Evolutionary conservation across 2,329 filamentous ascomycete genomes (phyloP).

Genomic region (Beauveria bassiana): DNA sequence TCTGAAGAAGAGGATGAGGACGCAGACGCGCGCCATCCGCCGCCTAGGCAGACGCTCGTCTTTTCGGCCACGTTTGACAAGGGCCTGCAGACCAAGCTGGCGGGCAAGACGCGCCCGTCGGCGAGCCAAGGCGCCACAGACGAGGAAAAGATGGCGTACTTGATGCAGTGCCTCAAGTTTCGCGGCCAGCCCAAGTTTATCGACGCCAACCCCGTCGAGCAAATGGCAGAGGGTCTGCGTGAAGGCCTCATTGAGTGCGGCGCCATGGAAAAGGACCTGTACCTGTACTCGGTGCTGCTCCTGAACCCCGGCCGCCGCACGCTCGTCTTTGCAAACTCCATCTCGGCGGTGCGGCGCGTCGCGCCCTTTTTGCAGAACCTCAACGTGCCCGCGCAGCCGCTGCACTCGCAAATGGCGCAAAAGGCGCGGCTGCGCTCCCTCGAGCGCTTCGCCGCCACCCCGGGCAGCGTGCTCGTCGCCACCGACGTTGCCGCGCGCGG

Average conservation of each 20-base stretch:
- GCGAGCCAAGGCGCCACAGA: conserved; percentile 45
- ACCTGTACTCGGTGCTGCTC: conserved; percentile 79
- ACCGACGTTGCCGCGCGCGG: conserved; percentile 92
- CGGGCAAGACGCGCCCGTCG: conserved; percentile 58
- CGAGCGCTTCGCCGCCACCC: conserved; percentile 71
- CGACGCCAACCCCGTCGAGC: conserved; percentile 79
- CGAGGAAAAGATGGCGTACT: conserved; percentile 82
- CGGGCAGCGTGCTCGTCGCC: conserved; percentile 69
- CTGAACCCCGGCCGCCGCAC: conserved; percentile 75
- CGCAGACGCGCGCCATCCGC: neutral
- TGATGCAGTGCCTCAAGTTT: conserved; percentile 86
- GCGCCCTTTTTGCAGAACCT: conserved; percentile 79
- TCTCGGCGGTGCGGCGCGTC: conserved; percentile 81
- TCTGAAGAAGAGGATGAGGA: conserved; percentile 36
- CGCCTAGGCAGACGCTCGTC: conserved; percentile 66
- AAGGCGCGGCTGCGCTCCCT: conserved; percentile 91
- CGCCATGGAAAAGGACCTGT: conserved; percentile 94
- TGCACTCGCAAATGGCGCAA: conserved; percentile 93
- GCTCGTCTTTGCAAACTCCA: conserved; percentile 92
- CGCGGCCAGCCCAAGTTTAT: conserved; percentile 80
- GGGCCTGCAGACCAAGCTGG: conserved; percentile 81
- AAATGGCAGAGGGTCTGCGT: conserved; percentile 79
- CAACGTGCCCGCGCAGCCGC: conserved; percentile 62
- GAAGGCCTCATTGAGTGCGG: conserved; percentile 90
- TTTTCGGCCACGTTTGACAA: conserved; percentile 97